A percentile compares a stretch with the other conserved stretches of the same genome.
Evolutionary conservation across 768 basidiomycete genomes (phyloP).

Genomic region (Boletus speciosus): DNA sequence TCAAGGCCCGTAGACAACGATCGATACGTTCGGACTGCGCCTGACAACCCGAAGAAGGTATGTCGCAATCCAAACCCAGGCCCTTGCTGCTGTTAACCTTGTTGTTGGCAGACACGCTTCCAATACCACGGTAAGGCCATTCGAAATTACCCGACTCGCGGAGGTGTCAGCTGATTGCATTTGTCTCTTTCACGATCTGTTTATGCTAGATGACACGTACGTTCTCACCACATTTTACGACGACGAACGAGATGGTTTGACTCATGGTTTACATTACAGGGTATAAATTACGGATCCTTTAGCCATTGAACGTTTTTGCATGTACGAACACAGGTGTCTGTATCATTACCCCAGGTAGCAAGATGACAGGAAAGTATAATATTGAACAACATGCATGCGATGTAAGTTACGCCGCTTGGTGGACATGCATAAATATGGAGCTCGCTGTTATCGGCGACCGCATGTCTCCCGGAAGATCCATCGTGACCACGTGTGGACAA

Average conservation of each 20-base stretch:
- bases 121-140: slow-evolving; percentile 67
- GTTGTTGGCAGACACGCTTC: slow-evolving; percentile 59
- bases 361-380: slow-evolving; percentile 1
- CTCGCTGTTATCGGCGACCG: background rate
- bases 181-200: slow-evolving; percentile 1
- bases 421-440: background rate
- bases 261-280: slow-evolving; percentile 21
- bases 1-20: slow-evolving; percentile 79
- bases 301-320: slow-evolving; percentile 14
- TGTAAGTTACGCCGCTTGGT: background rate
- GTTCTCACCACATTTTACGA: slow-evolving; percentile 24
- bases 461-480: background rate
- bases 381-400: background rate
- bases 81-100: slow-evolving; percentile 7
- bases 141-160: background rate
- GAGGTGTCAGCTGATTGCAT: slow-evolving; percentile 14
- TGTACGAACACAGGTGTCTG: slow-evolving; percentile 20
- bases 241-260: background rate
- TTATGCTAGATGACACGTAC: slow-evolving; percentile 55
- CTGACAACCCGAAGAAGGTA: slow-evolving; percentile 86
- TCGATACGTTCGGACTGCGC: slow-evolving; percentile 72
- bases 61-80: slow-evolving; percentile 13
- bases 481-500: background rate
- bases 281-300: slow-evolving; percentile 30
- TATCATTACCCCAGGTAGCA: slow-evolving; percentile 15